phyloP scores from a whole-genome alignment of 2,329 filamentous ascomycete species.

The Microascus cirrosus region DNA sequence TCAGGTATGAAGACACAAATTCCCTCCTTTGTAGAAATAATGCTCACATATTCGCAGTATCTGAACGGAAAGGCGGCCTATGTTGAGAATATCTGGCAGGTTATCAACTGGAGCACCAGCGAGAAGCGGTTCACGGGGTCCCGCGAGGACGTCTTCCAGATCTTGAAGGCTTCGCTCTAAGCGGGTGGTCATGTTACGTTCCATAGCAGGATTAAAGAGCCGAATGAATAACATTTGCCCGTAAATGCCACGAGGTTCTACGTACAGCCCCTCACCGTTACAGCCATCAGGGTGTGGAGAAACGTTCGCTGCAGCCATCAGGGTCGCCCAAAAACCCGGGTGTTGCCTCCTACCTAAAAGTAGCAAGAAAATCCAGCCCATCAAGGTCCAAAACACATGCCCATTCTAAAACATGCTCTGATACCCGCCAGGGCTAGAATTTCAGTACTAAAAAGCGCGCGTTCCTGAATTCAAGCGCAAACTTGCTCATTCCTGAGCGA shows the following conservation, averaged over 20 bases:
- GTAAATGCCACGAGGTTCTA: not conserved
- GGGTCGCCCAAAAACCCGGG: not conserved
- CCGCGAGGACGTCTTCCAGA: constrained; percentile 32
- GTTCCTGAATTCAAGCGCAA: constrained; percentile 1
- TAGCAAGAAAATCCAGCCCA: not conserved
- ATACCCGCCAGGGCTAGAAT: not conserved
- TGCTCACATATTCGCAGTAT: constrained; percentile 41
- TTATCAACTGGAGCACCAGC: constrained; percentile 66
- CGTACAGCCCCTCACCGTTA: not conserved
- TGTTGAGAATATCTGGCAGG: constrained; percentile 65
- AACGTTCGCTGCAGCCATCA: not conserved
- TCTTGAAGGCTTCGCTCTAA: constrained; percentile 26
- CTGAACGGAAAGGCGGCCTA: constrained; percentile 67
- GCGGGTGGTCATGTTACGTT: not conserved
- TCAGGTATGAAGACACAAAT: constrained; percentile 37
- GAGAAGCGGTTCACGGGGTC: constrained; percentile 48
- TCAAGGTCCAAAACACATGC: not conserved
- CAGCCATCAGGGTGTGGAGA: not conserved
- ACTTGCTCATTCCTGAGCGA: constrained; percentile 1
- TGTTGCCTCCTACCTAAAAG: not conserved
- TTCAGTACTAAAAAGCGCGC: not conserved
- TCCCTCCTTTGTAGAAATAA: not conserved
- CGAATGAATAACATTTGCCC: not conserved
- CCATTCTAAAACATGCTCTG: not conserved
- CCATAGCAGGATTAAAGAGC: not conserved